Evolutionary conservation across 2,329 filamentous ascomycete genomes (phyloP).

Genomic region (Microcera coccophila): DNA sequence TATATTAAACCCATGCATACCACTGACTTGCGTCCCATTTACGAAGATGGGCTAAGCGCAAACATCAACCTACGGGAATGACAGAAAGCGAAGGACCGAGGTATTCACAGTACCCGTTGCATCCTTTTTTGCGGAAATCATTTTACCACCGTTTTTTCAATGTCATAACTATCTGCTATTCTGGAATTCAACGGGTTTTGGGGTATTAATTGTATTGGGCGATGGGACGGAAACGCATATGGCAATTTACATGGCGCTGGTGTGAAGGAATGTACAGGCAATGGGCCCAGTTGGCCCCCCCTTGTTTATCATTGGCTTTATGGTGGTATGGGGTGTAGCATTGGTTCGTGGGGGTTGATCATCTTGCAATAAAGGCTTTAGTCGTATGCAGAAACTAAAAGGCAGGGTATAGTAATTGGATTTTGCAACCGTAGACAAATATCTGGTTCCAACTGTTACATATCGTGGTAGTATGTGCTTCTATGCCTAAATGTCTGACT

Average conservation of each 20-base stretch:
- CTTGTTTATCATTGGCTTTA: not conserved
- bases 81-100: not conserved
- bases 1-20: too few relatives aligned
- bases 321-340: slow-evolving; percentile 2
- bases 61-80: not conserved
- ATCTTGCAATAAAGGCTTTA: not conserved
- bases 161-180: too few relatives aligned
- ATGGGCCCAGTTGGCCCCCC: slow-evolving; percentile 9
- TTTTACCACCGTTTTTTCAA: too few relatives aligned
- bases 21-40: not conserved
- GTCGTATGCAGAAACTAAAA: not conserved
- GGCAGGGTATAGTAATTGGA: not conserved
- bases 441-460: not conserved
- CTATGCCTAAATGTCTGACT: not conserved
- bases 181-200: too few relatives aligned
- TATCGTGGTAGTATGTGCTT: too few relatives aligned
- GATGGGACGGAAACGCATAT: slow-evolving; percentile 14
- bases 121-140: too few relatives aligned
- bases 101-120: too few relatives aligned
- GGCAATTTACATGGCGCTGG: slow-evolving; percentile 23
- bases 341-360: not conserved
- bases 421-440: not conserved
- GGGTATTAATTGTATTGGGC: not conserved
- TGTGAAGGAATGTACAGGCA: slow-evolving; percentile 14
- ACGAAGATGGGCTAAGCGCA: not conserved